phyloP scores from a whole-genome alignment of 176 grass and related monocot genomes.

The Musa acuminata region DNA sequence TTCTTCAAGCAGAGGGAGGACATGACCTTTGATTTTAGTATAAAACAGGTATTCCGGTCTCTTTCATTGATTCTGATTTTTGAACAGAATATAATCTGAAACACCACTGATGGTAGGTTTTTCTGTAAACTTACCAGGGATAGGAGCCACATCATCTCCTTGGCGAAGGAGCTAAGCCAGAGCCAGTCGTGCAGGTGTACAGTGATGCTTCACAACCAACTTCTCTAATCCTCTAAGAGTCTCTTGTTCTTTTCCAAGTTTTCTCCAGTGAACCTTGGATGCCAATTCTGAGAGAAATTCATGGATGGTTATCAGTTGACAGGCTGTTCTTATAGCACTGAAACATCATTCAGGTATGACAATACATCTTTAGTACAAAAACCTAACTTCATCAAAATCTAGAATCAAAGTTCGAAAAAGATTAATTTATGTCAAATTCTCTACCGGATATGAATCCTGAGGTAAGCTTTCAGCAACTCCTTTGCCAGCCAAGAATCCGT shows the following conservation, averaged over 20 bases:
- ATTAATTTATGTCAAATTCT: background rate
- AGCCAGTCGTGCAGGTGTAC: conserved; percentile 13
- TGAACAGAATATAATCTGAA: no score
- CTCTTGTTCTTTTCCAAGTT: conserved; percentile 17
- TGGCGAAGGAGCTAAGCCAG: conserved; percentile 18
- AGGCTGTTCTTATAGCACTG: no score
- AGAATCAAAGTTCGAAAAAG: background rate
- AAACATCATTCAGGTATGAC: no score
- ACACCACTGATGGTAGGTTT: no score
- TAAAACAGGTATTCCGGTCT: no score
- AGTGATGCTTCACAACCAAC: conserved; percentile 8
- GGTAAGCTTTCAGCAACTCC: conserved; percentile 40
- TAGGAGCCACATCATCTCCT: conserved; percentile 22
- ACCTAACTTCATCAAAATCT: background rate
- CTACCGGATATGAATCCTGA: conserved; percentile 48
- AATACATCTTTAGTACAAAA: no score
- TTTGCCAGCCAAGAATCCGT: conserved; percentile 63
- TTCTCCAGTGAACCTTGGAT: conserved; percentile 21
- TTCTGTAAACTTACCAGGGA: conserved; percentile 4
- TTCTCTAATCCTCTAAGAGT: background rate
- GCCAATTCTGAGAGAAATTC: background rate
- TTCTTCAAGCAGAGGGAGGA: no score
- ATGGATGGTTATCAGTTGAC: no score
- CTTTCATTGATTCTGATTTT: no score
- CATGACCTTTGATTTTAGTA: no score